These are phyloP conservation scores for Crataegus laevigata DNA, from an alignment of 306 rosid species.

Conservation along the genomic window DNA sequence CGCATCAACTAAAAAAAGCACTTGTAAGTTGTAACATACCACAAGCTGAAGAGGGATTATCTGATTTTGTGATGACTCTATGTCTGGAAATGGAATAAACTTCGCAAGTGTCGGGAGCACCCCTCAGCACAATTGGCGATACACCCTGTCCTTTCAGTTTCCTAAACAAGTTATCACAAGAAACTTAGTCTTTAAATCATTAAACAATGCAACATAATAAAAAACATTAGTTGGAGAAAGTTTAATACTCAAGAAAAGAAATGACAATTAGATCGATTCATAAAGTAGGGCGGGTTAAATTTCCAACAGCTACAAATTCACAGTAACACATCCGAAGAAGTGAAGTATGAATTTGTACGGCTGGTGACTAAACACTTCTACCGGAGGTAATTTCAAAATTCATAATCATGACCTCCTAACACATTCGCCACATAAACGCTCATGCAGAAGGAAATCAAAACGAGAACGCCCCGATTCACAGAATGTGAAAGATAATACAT, in stretches of 20 bases:
- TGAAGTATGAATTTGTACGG: not conserved
- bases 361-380: no score
- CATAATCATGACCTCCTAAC: not conserved
- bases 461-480: no score
- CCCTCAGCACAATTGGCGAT: slow-evolving; percentile 45
- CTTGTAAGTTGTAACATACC: slow-evolving; percentile 41
- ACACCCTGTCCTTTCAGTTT: slow-evolving; percentile 75
- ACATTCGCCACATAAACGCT: no score
- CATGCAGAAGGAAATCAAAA: no score
- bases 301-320: not conserved
- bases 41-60: slow-evolving; percentile 28
- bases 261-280: not conserved
- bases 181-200: slow-evolving; percentile 3
- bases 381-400: not conserved
- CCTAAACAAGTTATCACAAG: slow-evolving; percentile 31
- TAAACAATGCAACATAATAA: not conserved
- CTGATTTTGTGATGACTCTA: slow-evolving; percentile 45
- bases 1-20: slow-evolving; percentile 4
- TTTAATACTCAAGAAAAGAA: not conserved
- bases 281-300: not conserved
- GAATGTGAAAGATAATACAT: no score
- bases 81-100: slow-evolving; percentile 52
- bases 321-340: not conserved
- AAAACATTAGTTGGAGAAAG: not conserved
- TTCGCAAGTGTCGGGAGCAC: slow-evolving; percentile 50